These are phyloP conservation scores for Arabis alpina DNA, from an alignment of 345 rosid species.

Conservation along the genomic window DNA sequence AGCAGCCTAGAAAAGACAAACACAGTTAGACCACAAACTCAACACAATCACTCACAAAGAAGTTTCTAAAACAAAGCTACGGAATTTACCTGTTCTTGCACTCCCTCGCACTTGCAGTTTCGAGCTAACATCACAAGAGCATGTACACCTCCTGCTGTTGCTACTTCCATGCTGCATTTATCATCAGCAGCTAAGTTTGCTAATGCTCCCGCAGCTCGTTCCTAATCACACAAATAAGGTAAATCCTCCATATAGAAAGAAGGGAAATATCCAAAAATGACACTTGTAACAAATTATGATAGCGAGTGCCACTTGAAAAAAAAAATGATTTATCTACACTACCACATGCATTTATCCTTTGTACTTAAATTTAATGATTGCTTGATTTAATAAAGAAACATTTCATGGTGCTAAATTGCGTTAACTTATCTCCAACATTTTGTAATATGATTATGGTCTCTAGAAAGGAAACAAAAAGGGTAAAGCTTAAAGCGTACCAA, in stretches of 20 bases:
- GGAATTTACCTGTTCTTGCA: slow-evolving; percentile 70
- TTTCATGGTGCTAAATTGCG: neutral
- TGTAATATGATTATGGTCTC: neutral
- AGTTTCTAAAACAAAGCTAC: neutral
- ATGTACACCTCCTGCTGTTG: slow-evolving; percentile 74
- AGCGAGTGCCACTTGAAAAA: no score
- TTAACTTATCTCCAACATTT: neutral
- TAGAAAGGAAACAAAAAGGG: slow-evolving; percentile 15
- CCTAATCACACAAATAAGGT: slow-evolving; percentile 51
- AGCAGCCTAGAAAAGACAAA: slow-evolving; percentile 65
- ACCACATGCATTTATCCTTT: no score
- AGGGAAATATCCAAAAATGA: slow-evolving; percentile 1
- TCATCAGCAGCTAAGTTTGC: slow-evolving; percentile 92
- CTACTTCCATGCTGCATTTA: slow-evolving; percentile 81
- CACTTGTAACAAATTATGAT: neutral
- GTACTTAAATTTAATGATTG: no score
- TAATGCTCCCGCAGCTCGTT: slow-evolving; percentile 87
- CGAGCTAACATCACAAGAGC: slow-evolving; percentile 85
- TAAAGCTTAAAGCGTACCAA: slow-evolving; percentile 49
- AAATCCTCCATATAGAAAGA: slow-evolving; percentile 19
- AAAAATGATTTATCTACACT: no score
- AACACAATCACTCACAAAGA: slow-evolving; percentile 2
- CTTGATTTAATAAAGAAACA: no score
- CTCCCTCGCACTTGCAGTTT: slow-evolving; percentile 80
- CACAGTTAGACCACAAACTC: slow-evolving; percentile 24